Percentiles rank a stretch among this genome's conserved stretches.
Conservation (phyloP, 257 asterid species). For the Gentiana dahurica region DNA sequence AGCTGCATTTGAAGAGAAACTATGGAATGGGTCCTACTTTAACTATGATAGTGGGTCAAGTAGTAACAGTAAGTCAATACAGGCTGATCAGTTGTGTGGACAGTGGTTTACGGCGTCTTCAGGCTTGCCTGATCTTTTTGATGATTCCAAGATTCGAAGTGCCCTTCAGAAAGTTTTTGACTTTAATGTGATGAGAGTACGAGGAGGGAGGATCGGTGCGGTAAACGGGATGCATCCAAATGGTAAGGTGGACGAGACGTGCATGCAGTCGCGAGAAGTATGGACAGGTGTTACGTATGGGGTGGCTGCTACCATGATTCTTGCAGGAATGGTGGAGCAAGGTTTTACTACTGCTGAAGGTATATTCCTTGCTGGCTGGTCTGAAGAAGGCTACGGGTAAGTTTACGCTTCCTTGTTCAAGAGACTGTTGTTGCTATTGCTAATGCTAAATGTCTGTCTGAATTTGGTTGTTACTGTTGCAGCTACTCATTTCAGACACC, state of each 20-base stretch:
- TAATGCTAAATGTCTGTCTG: neutral
- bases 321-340: constrained; percentile 91
- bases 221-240: constrained; percentile 97
- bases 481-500: constrained; percentile 95
- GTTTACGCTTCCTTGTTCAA: constrained; percentile 2
- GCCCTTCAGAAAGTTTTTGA: constrained; percentile 76
- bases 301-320: constrained; percentile 94
- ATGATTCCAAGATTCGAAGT: constrained; percentile 49
- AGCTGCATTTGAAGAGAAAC: constrained; percentile 54
- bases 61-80: constrained; percentile 85
- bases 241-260: constrained; percentile 91
- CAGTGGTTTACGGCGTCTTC: constrained; percentile 97
- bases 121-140: constrained; percentile 88
- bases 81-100: constrained; percentile 93
- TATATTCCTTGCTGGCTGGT: constrained; percentile 92
- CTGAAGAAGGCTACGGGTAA: constrained; percentile 95
- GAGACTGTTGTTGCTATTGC: neutral
- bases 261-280: constrained; percentile 98
- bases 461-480: constrained; percentile 8
- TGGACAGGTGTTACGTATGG: constrained; percentile 96
- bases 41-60: constrained; percentile 95
- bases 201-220: constrained; percentile 92
- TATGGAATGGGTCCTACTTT: constrained; percentile 92
- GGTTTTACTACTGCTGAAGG: constrained; percentile 92
- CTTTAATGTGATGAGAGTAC: constrained; percentile 77